Percentiles rank a stretch among this genome's conserved stretches.
Conservation (phyloP, 495 filamentous ascomycete species). For the Neurospora sp. region DNA sequence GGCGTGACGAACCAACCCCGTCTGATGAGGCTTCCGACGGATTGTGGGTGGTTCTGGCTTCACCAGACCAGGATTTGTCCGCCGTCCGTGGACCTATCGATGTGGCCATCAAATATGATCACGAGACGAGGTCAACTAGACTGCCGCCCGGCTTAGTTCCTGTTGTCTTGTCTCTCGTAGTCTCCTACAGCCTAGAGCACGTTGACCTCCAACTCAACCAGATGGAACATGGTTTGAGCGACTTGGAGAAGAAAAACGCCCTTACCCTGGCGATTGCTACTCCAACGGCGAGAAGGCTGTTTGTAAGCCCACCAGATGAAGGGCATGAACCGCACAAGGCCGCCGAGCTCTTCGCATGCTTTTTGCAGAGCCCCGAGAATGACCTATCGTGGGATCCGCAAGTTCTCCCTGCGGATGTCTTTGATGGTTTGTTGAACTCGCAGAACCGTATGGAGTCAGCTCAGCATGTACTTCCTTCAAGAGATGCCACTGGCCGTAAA, state of each 20-base stretch:
- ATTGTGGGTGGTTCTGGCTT: slow-evolving; percentile 12
- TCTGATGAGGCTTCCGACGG: not conserved
- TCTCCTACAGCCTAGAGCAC: slow-evolving; percentile 35
- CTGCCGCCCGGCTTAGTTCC: slow-evolving; percentile 11
- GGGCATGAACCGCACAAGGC: slow-evolving; percentile 20
- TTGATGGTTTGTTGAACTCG: slow-evolving; percentile 22
- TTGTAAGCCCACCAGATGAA: slow-evolving; percentile 20
- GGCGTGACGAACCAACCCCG: not conserved
- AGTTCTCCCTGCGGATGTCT: slow-evolving; percentile 23
- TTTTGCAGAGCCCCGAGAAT: slow-evolving; percentile 18
- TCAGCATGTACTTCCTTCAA: not conserved
- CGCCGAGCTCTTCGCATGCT: slow-evolving; percentile 27
- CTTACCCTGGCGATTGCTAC: slow-evolving; percentile 23
- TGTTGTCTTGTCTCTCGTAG: slow-evolving; percentile 24
- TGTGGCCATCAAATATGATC: slow-evolving; percentile 32
- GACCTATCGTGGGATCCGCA: slow-evolving; percentile 26
- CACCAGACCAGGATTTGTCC: slow-evolving; percentile 12
- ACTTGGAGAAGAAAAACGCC: slow-evolving; percentile 29
- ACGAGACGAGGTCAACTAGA: slow-evolving; percentile 19
- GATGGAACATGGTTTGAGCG: slow-evolving; percentile 12
- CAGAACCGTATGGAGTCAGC: slow-evolving; percentile 4
- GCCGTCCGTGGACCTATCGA: slow-evolving; percentile 14
- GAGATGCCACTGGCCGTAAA: slow-evolving; percentile 21
- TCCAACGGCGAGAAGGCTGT: slow-evolving; percentile 15
- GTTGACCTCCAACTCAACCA: slow-evolving; percentile 27